Evolutionary conservation across 2,329 filamentous ascomycete species (phyloP).

Genomic region (Microdochium paspali): DNA sequence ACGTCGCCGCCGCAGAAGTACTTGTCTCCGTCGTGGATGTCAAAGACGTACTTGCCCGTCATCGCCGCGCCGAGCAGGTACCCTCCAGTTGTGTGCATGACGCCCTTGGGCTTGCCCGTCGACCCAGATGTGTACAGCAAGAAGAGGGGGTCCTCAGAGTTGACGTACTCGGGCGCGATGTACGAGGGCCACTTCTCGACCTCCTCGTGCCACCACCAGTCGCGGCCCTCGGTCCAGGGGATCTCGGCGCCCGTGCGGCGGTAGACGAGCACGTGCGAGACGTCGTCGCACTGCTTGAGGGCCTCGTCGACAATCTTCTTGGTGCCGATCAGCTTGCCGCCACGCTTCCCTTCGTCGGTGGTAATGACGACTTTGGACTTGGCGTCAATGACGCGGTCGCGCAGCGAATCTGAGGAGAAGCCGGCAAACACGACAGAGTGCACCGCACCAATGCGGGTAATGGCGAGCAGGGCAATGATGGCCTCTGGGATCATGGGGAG

Average conservation of each 20-base stretch:
- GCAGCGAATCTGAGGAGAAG: constrained; percentile 92
- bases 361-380: constrained; percentile 92
- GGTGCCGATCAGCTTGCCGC: constrained; percentile 92
- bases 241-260: constrained; percentile 92
- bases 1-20: constrained; percentile 99
- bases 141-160: constrained; percentile 93
- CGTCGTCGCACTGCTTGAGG: constrained; percentile 87
- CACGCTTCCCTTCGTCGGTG: constrained; percentile 93
- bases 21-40: constrained; percentile 85
- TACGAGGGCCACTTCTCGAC: constrained; percentile 93
- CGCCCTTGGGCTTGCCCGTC: constrained; percentile 96
- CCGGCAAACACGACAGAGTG: constrained; percentile 98
- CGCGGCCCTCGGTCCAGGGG: constrained; percentile 80
- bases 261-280: constrained; percentile 80
- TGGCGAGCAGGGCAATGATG: constrained; percentile 81
- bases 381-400: constrained; percentile 88
- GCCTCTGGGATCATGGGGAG: constrained; percentile 98
- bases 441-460: constrained; percentile 83
- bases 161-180: constrained; percentile 80
- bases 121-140: constrained; percentile 96
- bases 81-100: constrained; percentile 94
- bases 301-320: constrained; percentile 99
- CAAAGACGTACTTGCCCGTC: constrained; percentile 98
- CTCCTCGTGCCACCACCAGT: constrained; percentile 98
- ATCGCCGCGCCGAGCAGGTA: constrained; percentile 90